Evolutionary conservation across 2,329 filamentous ascomycete genomes (phyloP).

Genomic region (Aschersonia sp.): DNA sequence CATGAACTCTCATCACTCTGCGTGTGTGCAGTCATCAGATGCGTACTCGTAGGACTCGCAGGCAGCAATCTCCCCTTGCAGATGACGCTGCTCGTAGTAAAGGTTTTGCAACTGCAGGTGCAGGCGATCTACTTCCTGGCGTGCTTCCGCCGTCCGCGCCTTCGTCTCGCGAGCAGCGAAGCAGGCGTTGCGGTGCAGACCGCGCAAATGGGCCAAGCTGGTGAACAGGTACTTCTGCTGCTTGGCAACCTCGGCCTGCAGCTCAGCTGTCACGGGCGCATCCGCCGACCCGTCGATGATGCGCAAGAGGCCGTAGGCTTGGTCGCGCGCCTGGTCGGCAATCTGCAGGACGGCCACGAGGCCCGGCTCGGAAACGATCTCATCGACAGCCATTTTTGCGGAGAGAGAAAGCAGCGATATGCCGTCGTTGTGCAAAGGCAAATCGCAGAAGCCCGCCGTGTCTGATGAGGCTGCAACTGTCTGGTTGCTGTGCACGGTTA

Average conservation of each 20-base stretch:
- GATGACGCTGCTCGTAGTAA: constrained; percentile 87
- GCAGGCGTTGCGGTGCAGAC: constrained; percentile 68
- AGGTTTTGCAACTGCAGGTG: constrained; percentile 91
- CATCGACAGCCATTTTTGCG: constrained; percentile 20
- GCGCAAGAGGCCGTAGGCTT: constrained; percentile 52
- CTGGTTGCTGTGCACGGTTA: too few species aligned
- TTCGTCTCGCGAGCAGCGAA: constrained; percentile 77
- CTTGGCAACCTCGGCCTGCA: constrained; percentile 47
- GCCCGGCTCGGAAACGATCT: constrained; percentile 26
- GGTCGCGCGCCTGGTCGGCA: constrained; percentile 57
- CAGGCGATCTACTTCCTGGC: constrained; percentile 80
- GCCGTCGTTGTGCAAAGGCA: too few species aligned
- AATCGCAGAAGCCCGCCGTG: too few species aligned
- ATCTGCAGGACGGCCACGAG: constrained; percentile 56
- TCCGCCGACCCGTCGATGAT: constrained; percentile 31
- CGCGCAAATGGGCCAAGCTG: constrained; percentile 65
- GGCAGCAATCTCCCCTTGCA: constrained; percentile 77
- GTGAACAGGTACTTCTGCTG: constrained; percentile 71
- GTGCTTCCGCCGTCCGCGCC: constrained; percentile 67
- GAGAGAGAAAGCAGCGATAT: too few species aligned
- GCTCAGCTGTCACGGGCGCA: constrained; percentile 27
- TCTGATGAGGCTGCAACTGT: too few species aligned
- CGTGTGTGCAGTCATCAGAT: neutral
- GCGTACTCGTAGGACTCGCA: constrained; percentile 86
- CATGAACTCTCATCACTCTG: neutral